Percentiles rank a stretch among this genome's conserved stretches.
These are phyloP conservation scores for Fusarium setosum DNA, from an alignment of 2,329 filamentous ascomycete species.

Conservation along the genomic window DNA sequence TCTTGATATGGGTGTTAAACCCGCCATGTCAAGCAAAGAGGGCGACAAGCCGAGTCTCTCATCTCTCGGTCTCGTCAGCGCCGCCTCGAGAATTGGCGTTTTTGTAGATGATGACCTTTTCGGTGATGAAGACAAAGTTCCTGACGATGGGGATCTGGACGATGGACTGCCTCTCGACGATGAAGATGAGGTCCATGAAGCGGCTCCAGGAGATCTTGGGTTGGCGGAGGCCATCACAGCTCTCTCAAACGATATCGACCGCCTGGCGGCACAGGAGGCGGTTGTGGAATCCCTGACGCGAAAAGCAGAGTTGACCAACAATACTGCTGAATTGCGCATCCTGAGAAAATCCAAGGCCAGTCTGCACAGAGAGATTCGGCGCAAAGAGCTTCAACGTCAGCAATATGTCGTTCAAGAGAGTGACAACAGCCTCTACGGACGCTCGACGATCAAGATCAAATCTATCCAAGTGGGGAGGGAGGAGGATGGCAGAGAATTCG, in stretches of 20 bases:
- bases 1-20: conserved; percentile 60
- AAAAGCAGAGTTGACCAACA: conserved; percentile 97
- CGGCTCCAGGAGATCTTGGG: conserved; percentile 92
- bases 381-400: conserved; percentile 94
- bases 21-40: conserved; percentile 53
- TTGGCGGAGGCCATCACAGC: conserved; percentile 91
- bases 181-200: conserved; percentile 90
- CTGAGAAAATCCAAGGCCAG: conserved; percentile 94
- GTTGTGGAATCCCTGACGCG: conserved; percentile 91
- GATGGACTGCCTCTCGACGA: conserved; percentile 67
- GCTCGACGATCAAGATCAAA: conserved; percentile 89
- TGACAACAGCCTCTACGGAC: conserved; percentile 95
- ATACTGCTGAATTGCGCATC: conserved; percentile 91
- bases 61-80: conserved; percentile 89
- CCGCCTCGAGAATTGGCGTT: conserved; percentile 87
- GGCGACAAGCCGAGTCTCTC: conserved; percentile 85
- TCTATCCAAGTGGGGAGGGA: conserved; percentile 93
- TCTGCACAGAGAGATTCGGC: conserved; percentile 88
- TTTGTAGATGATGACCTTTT: conserved; percentile 96
- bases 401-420: conserved; percentile 98
- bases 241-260: conserved; percentile 91
- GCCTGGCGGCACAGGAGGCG: conserved; percentile 85
- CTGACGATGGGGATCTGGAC: conserved; percentile 82
- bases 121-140: conserved; percentile 84
- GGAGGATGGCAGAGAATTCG: conserved; percentile 92